Base-by-base conservation (phyloP, 2,329 filamentous ascomycete species). In the Biscogniauxia sp. region DNA sequence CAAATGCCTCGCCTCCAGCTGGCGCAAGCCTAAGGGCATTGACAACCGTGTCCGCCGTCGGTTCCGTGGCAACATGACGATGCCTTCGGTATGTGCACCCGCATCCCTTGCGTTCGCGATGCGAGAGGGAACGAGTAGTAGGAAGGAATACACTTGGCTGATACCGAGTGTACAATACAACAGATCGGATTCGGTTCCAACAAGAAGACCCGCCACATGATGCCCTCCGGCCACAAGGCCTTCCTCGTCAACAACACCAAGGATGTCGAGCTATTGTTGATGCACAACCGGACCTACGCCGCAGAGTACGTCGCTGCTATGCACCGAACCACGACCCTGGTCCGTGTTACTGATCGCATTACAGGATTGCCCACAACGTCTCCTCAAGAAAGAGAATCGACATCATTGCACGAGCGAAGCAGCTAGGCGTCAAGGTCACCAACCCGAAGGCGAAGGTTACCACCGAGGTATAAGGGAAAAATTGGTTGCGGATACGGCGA, bases 21-120 rank as follows among this genome's bases (percentile, higher is more conserved):
- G 95, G 95, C 91, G 95, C 84, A 99, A 98, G 88, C 95, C 95
- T 73, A 99, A 99, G 92, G 95, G 95, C 92, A 99, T 99, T 82
- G 95, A 99, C 85, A 96, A 93, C 86, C 86, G 91, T 77, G 94
- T 99, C 79, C 91, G 95, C 80, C 89, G 95, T 87, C 92, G 95
- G 73, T 99, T 99, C 88, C 93, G 92, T 84, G 92, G 95, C 77
- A 92, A 91, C 84, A 90, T 90, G 82, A 88, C 88, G 77, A 98
- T 99, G 94, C 95, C 95, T 83, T 96, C 93, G 86, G 94, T 97
- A 93, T 79, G 92, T 88, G 23, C 60, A 58, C 1, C 37, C 37
- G 37, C 13, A 11, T 45, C 9, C 7, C 6, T 17, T n/a, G 6
- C 37, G 1, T 45, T 45, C 13, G 11, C 37, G 37, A 45, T 45